Evolutionary conservation across 345 rosid genomes (phyloP), one percentile per base, ranked within the genome.

Genomic region (Salix caprea): DNA sequence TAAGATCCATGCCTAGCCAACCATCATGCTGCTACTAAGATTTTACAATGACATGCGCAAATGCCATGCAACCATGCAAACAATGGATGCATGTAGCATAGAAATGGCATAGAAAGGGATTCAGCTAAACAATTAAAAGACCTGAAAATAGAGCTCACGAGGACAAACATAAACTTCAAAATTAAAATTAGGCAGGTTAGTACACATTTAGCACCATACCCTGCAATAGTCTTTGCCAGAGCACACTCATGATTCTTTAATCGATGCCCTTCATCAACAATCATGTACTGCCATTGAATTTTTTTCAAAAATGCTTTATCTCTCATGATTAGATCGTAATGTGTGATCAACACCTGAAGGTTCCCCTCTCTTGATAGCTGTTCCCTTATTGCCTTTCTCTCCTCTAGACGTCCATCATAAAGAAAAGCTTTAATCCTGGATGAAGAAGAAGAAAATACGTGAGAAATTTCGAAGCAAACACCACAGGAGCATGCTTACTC

Each of bases 231-330:
- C 81, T 87, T 86, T 5, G 95, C 94, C 40, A 96, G 97, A 75
- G 97, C 97, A 78, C 97, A 91, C 76, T 92, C 97, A 4, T 91
- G 97, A 84, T 96, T 96, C 90, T 96, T 96, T 82, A 96, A 82
- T 32, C 99, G 92, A 81, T 96, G 99, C 58, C 99, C 99, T 91
- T 96, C 99, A 82, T 96, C 99, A 78, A 96, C 97, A 79, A 96
- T 92, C 97, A 96, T 84, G 87, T 96, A 96, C 28, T 39, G 68
- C 99, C 99, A 96, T n/a, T 74, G 82, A 83, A 96, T 87, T 83
- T 96, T 96, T 87, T 91, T 96, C 89, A 96, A 80, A 79, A 94
- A 94, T 79, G 90, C 80, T 88, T 90, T 96, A 77, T 96, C 99
- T 87, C 94, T 96, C 97, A 94, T 96, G 86, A 96, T 92, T 66